Percentiles rank a stretch among this genome's conserved stretches.
Evolutionary conservation across 2,329 filamentous ascomycete genomes (phyloP).

Genomic region (Arachnomyces sp.): DNA sequence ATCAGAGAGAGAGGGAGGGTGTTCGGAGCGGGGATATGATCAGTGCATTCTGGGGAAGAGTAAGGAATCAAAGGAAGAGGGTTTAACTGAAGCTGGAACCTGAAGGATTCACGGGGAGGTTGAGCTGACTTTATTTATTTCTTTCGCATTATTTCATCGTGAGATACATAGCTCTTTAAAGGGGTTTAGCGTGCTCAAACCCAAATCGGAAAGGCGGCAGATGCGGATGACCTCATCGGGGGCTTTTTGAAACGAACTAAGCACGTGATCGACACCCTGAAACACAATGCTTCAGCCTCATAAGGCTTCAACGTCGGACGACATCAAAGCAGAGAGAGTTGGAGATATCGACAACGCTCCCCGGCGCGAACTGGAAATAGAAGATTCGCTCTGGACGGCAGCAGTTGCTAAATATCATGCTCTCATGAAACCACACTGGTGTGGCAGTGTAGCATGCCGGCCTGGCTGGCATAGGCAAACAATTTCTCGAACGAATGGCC

Average conservation of each 20-base stretch:
- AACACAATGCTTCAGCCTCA: no score
- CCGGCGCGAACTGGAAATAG: no score
- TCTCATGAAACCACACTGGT: neutral
- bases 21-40: neutral
- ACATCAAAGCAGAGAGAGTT: neutral
- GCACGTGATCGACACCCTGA: neutral
- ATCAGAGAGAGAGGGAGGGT: neutral
- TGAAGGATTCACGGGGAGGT: neutral
- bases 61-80: neutral
- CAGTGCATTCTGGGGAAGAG: slow-evolving; percentile 1
- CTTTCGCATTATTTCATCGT: no score
- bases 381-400: no score
- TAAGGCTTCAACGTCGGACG: no score
- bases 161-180: no score
- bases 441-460: neutral
- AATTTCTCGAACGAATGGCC: no score
- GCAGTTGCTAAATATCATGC: no score
- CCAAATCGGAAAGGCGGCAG: neutral
- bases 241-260: neutral
- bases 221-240: slow-evolving; percentile 1
- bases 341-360: no score
- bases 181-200: neutral
- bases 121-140: neutral
- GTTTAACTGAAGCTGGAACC: neutral
- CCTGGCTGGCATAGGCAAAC: neutral